Evolutionary conservation across 176 grass and related monocot genomes (phyloP), one percentile per base, ranked within the genome.

Genomic region (Poa pratensis): DNA sequence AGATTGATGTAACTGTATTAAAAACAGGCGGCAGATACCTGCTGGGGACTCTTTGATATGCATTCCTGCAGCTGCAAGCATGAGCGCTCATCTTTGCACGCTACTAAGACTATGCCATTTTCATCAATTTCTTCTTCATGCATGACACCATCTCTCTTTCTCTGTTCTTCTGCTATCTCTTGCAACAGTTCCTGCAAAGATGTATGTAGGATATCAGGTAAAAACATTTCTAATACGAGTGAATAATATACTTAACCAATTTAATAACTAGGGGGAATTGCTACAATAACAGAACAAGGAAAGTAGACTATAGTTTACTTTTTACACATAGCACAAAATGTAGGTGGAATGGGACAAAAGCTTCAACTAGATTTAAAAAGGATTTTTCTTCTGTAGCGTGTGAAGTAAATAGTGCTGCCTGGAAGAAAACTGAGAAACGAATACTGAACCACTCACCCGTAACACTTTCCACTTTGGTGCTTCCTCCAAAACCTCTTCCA

Each of bases 401-500:
- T 62, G 16, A 42, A 54, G 16, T 2, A 39, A 68, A 83, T 82
- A 39, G 59, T 58, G 17, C 42, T 69, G 30, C 17, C 14, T 45
- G 63, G 51, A 69, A 83, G 79, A 81, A 79, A 80, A 72, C 73
- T 71, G 39, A 77, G 54, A 51, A 74, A 84, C 35, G 55, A 73
- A 64, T 86, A 93, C 67, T 80, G 85, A 87, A 61, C 87, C 81
- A 85, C 92, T 89, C 87, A 98, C 93, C 91, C 57, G 75, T 71
- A 98, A 98, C 81, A 95, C 80, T 90, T 95, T 95, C 93, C 96
- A 98, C 87, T 98, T 95, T 24, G 96, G 96, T 68, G 93, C 85
- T 91, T 93, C 96, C 87, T 98, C 96, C 69, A 98, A 86, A 78
- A 98, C 88, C 92, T 98, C 96, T 82, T 92, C 91, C 77, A 98